Evolutionary conservation across 1,284 basidiomycete species (phyloP), one percentile per base, ranked within the genome.

Genomic region (Psilocybe mexicana): DNA sequence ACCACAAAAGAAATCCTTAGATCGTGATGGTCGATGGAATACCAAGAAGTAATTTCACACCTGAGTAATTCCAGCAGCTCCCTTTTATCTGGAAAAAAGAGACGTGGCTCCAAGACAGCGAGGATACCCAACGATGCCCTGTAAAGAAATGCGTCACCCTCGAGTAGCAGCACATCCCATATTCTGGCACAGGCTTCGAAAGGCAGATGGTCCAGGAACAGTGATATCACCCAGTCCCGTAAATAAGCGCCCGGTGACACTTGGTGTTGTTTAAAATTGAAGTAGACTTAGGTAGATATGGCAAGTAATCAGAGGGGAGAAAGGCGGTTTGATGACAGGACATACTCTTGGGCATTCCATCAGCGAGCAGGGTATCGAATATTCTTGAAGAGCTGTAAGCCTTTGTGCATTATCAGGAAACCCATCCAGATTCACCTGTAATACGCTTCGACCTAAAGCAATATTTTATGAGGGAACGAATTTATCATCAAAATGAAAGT

Each of bases 251-350:
- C 76, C 1, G 93, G 92, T 1, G 92, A 88, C 65, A 94, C 84
- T 62, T 93, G 90, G 70, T 93, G 90, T 68, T 94, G 92, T 70
- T 96, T 95, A 76, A 96, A 96, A 75, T 96, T 96, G 74, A 95
- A 95, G 72, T 93, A 96, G 65, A 95, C 93, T 93, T 52, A 2
- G 23, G 26, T 35, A 28, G 23, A 53, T 30, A 36, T 38, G 18
- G 8, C 52, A 44, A 24, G 1, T 18, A 36, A 28, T 33, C 50
- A 38, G n/a, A 18, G 14, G 48, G 12, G 49, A 54, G 52, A 47
- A n/a, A 30, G 45, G 46, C 6, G 65, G 10, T 24, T 42, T 24
- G 30, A 26, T 23, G 1, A 8, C 8, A 18, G 14, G 25, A 33
- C 83, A 67, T 65, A 96, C 93, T 86, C 78, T 94, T 96, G 0